These are phyloP conservation scores for Lodderomyces metapsilosis DNA, from an alignment of 1,139 yeast species.

Conservation along the genomic window DNA sequence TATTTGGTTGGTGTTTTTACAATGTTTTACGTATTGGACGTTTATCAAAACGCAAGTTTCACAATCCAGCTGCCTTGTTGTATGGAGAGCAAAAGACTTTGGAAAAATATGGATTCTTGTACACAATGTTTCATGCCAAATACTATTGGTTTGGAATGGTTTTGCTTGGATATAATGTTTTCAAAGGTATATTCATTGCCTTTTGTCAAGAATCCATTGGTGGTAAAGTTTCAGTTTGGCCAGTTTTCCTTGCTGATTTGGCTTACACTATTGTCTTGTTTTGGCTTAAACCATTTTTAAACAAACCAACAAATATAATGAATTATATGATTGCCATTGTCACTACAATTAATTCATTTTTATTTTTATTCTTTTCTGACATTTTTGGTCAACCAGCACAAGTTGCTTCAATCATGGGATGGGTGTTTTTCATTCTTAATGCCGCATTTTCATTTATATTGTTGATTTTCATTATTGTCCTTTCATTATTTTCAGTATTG, in stretches of 20 bases:
- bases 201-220: slow-evolving; percentile 54
- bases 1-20: slow-evolving; percentile 59
- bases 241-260: slow-evolving; percentile 63
- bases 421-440: slow-evolving; percentile 74
- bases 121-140: slow-evolving; percentile 76
- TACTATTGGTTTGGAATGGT: slow-evolving; percentile 76
- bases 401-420: slow-evolving; percentile 74
- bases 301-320: slow-evolving; percentile 67
- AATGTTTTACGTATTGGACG: slow-evolving; percentile 59
- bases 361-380: slow-evolving; percentile 72
- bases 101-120: slow-evolving; percentile 72
- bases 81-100: slow-evolving; percentile 68
- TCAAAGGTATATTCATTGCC: slow-evolving; percentile 64
- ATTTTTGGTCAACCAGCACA: slow-evolving; percentile 66
- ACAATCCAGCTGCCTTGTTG: slow-evolving; percentile 74
- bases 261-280: slow-evolving; percentile 58
- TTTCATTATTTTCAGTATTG: slow-evolving; percentile 53
- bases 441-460: slow-evolving; percentile 73
- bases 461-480: slow-evolving; percentile 58
- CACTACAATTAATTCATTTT: slow-evolving; percentile 64
- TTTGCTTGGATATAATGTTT: slow-evolving; percentile 50
- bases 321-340: slow-evolving; percentile 65
- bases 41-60: slow-evolving; percentile 49
- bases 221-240: slow-evolving; percentile 69
- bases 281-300: slow-evolving; percentile 62